Evolutionary conservation across 495 filamentous ascomycete genomes (phyloP).

Genomic region (Usnea hakonensis): DNA sequence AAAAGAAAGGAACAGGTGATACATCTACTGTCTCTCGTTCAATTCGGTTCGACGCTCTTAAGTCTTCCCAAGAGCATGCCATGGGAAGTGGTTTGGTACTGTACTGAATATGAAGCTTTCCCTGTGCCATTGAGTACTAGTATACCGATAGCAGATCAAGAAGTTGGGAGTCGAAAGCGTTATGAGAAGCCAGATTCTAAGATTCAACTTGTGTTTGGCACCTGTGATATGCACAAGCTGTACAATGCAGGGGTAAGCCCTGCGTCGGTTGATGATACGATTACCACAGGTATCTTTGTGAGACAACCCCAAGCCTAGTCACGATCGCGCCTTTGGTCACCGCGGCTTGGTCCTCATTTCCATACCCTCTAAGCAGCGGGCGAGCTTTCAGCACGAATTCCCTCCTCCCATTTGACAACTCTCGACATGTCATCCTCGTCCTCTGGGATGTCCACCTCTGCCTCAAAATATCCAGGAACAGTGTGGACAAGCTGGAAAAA

Average conservation of each 20-base stretch:
- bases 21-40: not conserved
- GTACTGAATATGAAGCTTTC: not conserved
- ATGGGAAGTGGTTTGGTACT: not conserved
- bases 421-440: conserved; percentile 6
- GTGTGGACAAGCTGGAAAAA: conserved; percentile 36
- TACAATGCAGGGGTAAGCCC: not conserved
- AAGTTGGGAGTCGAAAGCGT: not conserved
- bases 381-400: conserved; percentile 5
- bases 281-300: not conserved
- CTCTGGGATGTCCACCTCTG: conserved; percentile 7
- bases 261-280: not conserved
- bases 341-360: not conserved
- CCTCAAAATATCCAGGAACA: conserved; percentile 30
- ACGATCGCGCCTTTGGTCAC: no score
- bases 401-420: conserved; percentile 1
- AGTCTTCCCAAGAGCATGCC: not conserved
- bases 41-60: not conserved
- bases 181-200: not conserved
- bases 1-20: not conserved
- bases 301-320: not conserved
- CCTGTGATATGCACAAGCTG: not conserved
- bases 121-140: not conserved
- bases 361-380: not conserved
- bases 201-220: not conserved
- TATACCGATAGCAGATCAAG: not conserved